A percentile compares a stretch with the other conserved stretches of the same genome.
Conservation (phyloP, 495 filamentous ascomycete species). For the Bombardia bombarda region DNA sequence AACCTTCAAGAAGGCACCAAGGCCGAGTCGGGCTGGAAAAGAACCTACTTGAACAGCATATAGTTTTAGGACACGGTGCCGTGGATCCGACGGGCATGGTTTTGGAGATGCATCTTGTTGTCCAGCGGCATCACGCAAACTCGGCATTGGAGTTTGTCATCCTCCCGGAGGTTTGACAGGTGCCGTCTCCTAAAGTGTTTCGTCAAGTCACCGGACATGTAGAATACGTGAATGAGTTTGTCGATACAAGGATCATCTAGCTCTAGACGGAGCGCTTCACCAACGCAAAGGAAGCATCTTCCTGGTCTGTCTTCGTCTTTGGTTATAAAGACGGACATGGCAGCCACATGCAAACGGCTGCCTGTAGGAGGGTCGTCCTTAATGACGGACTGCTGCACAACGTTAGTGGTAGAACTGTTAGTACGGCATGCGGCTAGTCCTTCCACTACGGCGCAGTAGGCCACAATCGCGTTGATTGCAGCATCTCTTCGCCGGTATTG, state of each 20-base stretch:
- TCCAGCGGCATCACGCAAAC: constrained; percentile 1
- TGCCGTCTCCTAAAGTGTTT: constrained; percentile 1
- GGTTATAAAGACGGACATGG: constrained; percentile 1
- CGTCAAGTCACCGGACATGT: not conserved
- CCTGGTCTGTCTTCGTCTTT: constrained; percentile 1
- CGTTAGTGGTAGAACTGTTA: constrained; percentile 1
- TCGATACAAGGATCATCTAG: constrained; percentile 2
- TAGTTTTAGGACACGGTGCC: constrained; percentile 5
- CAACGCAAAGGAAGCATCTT: constrained; percentile 4
- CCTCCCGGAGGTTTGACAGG: constrained; percentile 1
- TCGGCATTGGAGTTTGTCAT: not conserved
- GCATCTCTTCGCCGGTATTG: constrained; percentile 3
- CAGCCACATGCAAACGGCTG: constrained; percentile 1
- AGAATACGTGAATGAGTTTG: constrained; percentile 4
- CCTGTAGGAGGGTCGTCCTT: not conserved
- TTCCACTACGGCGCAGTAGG: constrained; percentile 2
- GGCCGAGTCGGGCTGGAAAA: not conserved
- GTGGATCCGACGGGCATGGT: constrained; percentile 5
- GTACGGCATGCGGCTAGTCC: not conserved
- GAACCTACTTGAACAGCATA: not conserved
- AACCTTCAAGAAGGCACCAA: not conserved
- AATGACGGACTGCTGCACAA: not conserved
- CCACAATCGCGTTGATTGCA: constrained; percentile 2
- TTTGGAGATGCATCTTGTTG: constrained; percentile 7
- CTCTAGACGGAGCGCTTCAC: not conserved